Percentiles rank a stretch among this genome's conserved stretches.
phyloP scores from a whole-genome alignment of 257 asterid species.

The Coffea eugenioides region DNA sequence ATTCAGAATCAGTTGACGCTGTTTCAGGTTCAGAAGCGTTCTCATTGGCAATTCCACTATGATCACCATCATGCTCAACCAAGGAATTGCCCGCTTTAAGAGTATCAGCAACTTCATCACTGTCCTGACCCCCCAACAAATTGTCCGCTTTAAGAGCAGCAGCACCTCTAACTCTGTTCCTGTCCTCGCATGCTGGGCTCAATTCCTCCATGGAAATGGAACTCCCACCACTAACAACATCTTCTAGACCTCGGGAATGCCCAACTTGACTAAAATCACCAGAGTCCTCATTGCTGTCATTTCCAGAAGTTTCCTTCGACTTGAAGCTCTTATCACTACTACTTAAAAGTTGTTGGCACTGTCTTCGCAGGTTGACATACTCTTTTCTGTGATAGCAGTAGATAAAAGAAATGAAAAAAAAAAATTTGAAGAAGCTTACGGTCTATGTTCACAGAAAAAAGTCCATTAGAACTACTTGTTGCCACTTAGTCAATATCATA shows the following conservation, averaged over 20 bases:
- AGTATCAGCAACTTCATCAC: slow-evolving; percentile 19
- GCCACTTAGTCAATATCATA: no score
- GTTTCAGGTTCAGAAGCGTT: slow-evolving; percentile 49
- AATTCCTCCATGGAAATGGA: slow-evolving; percentile 78
- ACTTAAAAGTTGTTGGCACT: slow-evolving; percentile 54
- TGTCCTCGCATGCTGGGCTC: slow-evolving; percentile 32
- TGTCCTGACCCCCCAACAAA: slow-evolving; percentile 37
- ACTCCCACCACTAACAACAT: slow-evolving; percentile 70
- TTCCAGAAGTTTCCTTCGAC: slow-evolving; percentile 35
- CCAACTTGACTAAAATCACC: slow-evolving; percentile 32
- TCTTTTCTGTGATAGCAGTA: slow-evolving; percentile 49
- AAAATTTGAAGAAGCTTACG: background rate
- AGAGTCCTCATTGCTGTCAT: slow-evolving; percentile 20
- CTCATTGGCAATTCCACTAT: slow-evolving; percentile 33
- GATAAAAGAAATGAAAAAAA: background rate
- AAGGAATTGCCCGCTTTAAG: slow-evolving; percentile 26
- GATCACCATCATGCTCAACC: slow-evolving; percentile 36
- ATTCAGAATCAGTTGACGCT: slow-evolving; percentile 54
- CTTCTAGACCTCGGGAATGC: slow-evolving; percentile 65
- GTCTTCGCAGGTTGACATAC: slow-evolving; percentile 72
- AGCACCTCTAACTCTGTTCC: background rate
- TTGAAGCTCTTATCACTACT: slow-evolving; percentile 27
- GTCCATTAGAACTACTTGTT: background rate
- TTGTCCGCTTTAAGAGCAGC: slow-evolving; percentile 20
- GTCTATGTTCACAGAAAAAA: background rate